Percentiles rank a stretch among this genome's conserved stretches.
phyloP scores from a whole-genome alignment of 1,139 yeast genomes.

The Entelexis sorbosivorans region DNA sequence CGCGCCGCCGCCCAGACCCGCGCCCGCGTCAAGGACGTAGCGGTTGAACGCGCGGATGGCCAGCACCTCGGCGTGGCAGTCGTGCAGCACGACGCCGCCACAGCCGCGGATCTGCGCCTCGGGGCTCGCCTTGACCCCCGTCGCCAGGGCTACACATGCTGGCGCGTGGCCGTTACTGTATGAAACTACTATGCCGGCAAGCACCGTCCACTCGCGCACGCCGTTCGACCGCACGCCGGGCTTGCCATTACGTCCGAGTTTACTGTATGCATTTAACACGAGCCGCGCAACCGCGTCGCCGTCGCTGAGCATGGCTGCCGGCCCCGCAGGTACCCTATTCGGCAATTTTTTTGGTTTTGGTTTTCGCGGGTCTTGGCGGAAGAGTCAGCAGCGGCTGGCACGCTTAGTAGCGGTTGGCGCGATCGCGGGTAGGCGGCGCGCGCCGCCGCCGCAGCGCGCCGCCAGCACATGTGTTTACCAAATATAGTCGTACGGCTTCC shows the following conservation, averaged over 20 bases:
- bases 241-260: slow-evolving; percentile 40
- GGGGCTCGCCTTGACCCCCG: slow-evolving; percentile 77
- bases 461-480: too few species aligned
- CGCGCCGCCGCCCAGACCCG: too few species aligned
- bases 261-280: slow-evolving; percentile 25
- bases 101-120: slow-evolving; percentile 33
- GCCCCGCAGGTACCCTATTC: background rate
- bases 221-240: slow-evolving; percentile 56
- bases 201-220: slow-evolving; percentile 66
- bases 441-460: too few species aligned
- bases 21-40: slow-evolving; percentile 33
- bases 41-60: slow-evolving; percentile 58
- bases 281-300: background rate
- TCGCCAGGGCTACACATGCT: slow-evolving; percentile 43
- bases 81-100: slow-evolving; percentile 61
- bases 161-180: slow-evolving; percentile 27
- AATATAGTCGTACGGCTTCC: too few species aligned
- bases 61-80: slow-evolving; percentile 79
- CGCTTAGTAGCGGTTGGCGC: too few species aligned
- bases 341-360: too few species aligned
- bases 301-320: background rate
- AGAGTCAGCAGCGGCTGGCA: too few species aligned
- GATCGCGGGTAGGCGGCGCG: too few species aligned
- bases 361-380: too few species aligned
- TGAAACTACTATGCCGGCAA: slow-evolving; percentile 54